phyloP scores from a whole-genome alignment of 306 rosid genomes.

The Senna tora region DNA sequence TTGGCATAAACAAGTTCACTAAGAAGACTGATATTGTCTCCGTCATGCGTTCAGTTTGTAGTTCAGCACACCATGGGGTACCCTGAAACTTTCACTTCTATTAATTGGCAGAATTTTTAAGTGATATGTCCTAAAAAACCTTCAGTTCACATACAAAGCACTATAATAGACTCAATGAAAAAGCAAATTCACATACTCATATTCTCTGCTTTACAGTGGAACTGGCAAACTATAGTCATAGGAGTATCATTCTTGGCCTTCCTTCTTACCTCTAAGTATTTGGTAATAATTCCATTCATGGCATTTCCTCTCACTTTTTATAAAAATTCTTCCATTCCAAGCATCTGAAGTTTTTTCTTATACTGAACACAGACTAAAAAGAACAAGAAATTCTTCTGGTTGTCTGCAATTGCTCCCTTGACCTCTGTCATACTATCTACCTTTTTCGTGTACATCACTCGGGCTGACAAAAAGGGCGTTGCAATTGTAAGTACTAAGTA shows the following conservation, averaged over 20 bases:
- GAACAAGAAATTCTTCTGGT: constrained; percentile 75
- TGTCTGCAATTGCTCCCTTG: constrained; percentile 85
- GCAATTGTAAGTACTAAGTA: constrained; percentile 57
- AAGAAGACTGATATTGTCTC: constrained; percentile 77
- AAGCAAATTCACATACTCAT: background rate
- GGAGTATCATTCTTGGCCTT: constrained; percentile 67
- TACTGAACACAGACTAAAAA: constrained; percentile 63
- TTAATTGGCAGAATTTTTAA: background rate
- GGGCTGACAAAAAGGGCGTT: constrained; percentile 75
- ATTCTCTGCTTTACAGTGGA: constrained; percentile 74
- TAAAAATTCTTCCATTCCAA: constrained; percentile 5
- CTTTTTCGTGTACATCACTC: constrained; percentile 65
- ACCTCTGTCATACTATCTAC: constrained; percentile 72
- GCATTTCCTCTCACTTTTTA: background rate
- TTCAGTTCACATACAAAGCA: too few species aligned
- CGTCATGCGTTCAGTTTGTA: constrained; percentile 67
- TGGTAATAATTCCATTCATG: constrained; percentile 51
- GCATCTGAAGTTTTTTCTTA: constrained; percentile 15
- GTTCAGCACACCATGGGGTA: constrained; percentile 72
- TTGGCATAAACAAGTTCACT: constrained; percentile 66
- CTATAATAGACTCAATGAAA: background rate
- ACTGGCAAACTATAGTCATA: constrained; percentile 76
- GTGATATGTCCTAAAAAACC: too few species aligned
- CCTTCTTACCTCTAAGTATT: constrained; percentile 64
- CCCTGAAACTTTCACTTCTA: background rate